Evolutionary conservation across 768 basidiomycete genomes (phyloP), one percentile per base, ranked within the genome.

Genomic region (Lactarius hengduanensis): DNA sequence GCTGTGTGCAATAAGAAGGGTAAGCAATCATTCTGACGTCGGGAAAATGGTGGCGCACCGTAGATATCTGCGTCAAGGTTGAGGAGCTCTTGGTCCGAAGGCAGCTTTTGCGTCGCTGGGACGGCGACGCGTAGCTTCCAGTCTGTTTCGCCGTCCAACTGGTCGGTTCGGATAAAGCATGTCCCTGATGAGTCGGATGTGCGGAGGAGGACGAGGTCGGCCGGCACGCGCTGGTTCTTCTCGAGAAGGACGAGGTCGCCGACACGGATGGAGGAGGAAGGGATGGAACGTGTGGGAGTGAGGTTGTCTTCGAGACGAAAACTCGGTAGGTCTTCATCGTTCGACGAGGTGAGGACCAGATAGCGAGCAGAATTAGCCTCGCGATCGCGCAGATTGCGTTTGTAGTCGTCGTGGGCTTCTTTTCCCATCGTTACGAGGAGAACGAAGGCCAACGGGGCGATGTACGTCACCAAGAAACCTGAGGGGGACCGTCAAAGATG

Each of bases 391-490:
- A 89, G 84, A 73, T 96, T 84, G 30, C 96, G 92, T 73, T 94
- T 91, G 81, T 97, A 98, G 79, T 99, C 96, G 75, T 99, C 97
- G 73, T 94, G 96, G 2, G 97, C 97, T 77, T 99, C 97, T 76
- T 99, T 99, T 26, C 96, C 96, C 86, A 98, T 96, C 2, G 97
- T 98, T 6, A 99, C 92, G 67, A 80, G 85, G 1, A 99, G 82
- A 2, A 99, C 97, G 73, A 99, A 98, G 0, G 93, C 96, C 9
- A 99, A 85, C 1, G 97, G 97, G 0, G 94, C 96, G 65, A 98
- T 86, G 75, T 98, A 99, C 26, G 97, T 99, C 56, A 90, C 82
- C 69, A 98, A 94, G 75, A 94, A 98, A 9, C 96, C 96, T 96
- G 73, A 10, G 45, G 47, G n/a, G 22, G 56, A 16, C 13, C 3